Conservation (phyloP, 2,329 filamentous ascomycete species). For the Colletotrichum lindemuthianum region DNA sequence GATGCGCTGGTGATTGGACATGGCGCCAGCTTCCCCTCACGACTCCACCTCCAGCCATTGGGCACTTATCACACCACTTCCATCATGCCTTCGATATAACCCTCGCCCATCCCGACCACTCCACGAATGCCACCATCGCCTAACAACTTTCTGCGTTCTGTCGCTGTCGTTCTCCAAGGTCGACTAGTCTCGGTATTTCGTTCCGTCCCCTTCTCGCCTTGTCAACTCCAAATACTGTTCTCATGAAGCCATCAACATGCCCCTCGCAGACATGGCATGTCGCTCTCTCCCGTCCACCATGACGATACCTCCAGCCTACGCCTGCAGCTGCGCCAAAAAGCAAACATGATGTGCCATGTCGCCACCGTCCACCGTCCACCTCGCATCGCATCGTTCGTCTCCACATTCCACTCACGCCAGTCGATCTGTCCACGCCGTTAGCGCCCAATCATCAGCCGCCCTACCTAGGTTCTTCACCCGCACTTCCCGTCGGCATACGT, state of each 20-base stretch:
- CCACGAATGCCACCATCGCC: too few relatives aligned
- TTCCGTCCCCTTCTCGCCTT: background rate
- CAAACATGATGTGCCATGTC: conserved; percentile 21
- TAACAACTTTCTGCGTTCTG: too few relatives aligned
- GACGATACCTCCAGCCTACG: too few relatives aligned
- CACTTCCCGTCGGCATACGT: too few relatives aligned
- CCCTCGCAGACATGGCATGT: background rate
- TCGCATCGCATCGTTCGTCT: background rate
- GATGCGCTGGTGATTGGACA: background rate
- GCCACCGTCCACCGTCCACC: background rate
- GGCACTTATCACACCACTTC: too few relatives aligned
- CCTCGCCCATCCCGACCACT: too few relatives aligned
- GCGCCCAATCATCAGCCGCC: too few relatives aligned
- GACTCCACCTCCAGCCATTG: background rate
- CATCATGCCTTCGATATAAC: too few relatives aligned
- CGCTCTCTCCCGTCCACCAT: too few relatives aligned
- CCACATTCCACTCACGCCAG: background rate
- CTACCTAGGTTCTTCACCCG: background rate
- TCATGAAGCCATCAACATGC: conserved; percentile 1
- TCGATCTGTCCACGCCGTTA: background rate
- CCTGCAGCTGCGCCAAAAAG: conserved; percentile 20
- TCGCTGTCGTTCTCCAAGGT: too few relatives aligned
- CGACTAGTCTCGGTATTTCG: background rate
- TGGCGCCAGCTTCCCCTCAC: background rate
- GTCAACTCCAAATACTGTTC: background rate